Conservation (phyloP, 768 basidiomycete genomes). For the Lentinula detonsa region DNA sequence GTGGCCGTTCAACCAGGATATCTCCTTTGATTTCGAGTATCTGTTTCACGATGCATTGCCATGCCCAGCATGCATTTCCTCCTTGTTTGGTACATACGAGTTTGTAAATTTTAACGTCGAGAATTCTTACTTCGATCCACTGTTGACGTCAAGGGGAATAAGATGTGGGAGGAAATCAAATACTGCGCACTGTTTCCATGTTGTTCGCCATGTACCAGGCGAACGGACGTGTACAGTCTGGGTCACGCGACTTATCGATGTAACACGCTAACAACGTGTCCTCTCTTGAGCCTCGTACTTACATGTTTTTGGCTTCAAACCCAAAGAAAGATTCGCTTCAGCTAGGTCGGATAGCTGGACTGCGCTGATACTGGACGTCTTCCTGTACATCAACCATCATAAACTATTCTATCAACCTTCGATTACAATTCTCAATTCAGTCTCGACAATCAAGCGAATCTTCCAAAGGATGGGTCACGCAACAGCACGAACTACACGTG, state of each 20-base stretch:
- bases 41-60: background rate
- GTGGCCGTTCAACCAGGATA: background rate
- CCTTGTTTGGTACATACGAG: too few species aligned
- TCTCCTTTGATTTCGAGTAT: background rate
- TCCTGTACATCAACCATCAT: background rate
- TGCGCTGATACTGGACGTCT: too few species aligned
- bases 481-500: constrained; percentile 6
- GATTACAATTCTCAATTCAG: background rate
- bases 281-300: background rate
- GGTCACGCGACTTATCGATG: background rate
- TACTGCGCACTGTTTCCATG: background rate
- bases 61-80: background rate
- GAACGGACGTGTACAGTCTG: background rate
- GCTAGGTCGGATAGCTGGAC: background rate
- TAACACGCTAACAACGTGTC: background rate
- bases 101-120: background rate
- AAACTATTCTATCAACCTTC: background rate
- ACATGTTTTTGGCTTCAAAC: background rate
- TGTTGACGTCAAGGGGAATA: background rate
- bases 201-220: background rate
- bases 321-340: background rate
- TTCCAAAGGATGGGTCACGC: background rate
- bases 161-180: background rate
- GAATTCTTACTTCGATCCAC: too few species aligned
- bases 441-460: background rate